Evolutionary conservation across 2,329 filamentous ascomycete species (phyloP), one percentile per base, ranked within the genome.

Genomic region (Penicillium sp.): DNA sequence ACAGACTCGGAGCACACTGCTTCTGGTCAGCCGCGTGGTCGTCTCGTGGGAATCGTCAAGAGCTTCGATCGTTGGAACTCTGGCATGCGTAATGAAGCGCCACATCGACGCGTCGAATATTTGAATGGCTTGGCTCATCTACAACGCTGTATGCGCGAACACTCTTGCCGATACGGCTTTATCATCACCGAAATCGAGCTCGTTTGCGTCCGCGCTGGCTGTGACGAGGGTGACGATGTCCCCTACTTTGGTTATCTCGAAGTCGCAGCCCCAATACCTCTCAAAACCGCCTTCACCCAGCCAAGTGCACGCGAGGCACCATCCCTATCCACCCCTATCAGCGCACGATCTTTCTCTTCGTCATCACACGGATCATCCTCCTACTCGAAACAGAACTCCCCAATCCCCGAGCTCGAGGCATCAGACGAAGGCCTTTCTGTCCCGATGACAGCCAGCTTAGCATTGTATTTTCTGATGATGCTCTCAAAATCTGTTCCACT

Each of bases 101-200:
- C 92, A 59, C 83, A 90, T 71, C 88, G 91, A 74, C 87, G 89
- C 53, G 89, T 96, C 52, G 86, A 93, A 73, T 96, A 96, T 76
- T 86, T 96, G 18, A 86, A 88, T 46, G 90, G 90, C 1, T 84
- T 97, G 5, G 82, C 91, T 0, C 90, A 95, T 64, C 79, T 96
- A 42, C 93, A 97, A 74, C 84, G 89, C 68, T 86, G 87, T 67
- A 96, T 96, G 90, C 90, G 93, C 71, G 90, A 95, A 75, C 89
- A 96, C 75, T 86, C 86, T 61, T 95, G 90, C 69, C 86, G 93
- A 53, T 97, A 96, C 72, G 93, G 93, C 49, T 97, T 96, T 79
- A 93, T 97, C 72, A 85, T 96, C 67, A 96, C 90, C 1, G 93
- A 96, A 75, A 96, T 96, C 64, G 93, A 97, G 75, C 85, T 96